phyloP scores from a whole-genome alignment of 169 alveolate species.

The Plasmodium gaboni region DNA sequence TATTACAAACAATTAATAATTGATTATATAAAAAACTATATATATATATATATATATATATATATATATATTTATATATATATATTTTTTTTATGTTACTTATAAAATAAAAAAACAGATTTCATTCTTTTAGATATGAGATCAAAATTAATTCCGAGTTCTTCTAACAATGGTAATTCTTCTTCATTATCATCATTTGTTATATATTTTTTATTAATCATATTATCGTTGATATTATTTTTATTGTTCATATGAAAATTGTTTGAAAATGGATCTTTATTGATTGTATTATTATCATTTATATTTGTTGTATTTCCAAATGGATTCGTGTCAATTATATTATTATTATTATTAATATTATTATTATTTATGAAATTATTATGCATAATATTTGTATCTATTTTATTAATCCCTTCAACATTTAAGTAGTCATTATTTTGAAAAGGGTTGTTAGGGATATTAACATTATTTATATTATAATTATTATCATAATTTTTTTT shows the following conservation, averaged over 20 bases:
- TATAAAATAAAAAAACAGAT: constrained; percentile 73
- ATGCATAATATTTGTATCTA: neutral
- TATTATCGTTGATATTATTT: neutral
- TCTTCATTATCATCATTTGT: constrained; percentile 65
- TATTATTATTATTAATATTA: constrained; percentile 8
- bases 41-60: neutral
- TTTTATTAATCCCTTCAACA: too few relatives aligned
- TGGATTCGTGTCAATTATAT: constrained; percentile 21
- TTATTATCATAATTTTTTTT: constrained; percentile 46
- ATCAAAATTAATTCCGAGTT: constrained; percentile 80
- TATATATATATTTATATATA: neutral
- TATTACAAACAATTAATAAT: too few relatives aligned
- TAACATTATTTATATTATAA: constrained; percentile 10
- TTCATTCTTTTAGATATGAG: constrained; percentile 77
- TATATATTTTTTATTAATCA: constrained; percentile 9
- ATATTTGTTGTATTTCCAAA: neutral
- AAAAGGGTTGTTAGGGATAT: constrained; percentile 36
- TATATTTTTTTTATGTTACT: constrained; percentile 2
- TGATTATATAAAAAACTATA: neutral
- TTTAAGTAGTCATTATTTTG: constrained; percentile 16
- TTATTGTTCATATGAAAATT: constrained; percentile 13
- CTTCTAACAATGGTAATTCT: constrained; percentile 79
- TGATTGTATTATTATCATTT: constrained; percentile 1
- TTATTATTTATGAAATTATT: constrained; percentile 5
- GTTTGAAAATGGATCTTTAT: constrained; percentile 11